Evolutionary conservation across 768 basidiomycete genomes (phyloP).

Genomic region (Mycena galericulata): DNA sequence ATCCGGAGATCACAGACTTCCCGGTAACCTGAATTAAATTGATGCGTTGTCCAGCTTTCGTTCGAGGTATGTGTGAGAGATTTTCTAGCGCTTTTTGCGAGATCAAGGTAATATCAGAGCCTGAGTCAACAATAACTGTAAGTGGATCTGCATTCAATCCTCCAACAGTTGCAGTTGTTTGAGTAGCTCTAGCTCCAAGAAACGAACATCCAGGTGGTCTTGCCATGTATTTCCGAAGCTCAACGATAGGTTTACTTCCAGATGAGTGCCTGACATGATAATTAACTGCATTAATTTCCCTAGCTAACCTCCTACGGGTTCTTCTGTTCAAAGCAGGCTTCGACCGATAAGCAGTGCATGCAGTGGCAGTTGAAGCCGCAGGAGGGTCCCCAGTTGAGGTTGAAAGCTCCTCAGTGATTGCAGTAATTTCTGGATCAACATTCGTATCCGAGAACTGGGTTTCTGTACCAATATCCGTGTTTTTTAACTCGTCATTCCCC

Average conservation of each 20-base stretch:
- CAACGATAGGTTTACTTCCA: conserved; percentile 8
- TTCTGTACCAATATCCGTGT: no score
- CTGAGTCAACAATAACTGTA: no score
- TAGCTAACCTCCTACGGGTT: not conserved
- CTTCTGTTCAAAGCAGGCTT: conserved; percentile 7
- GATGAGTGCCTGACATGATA: not conserved
- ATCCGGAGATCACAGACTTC: conserved; percentile 43
- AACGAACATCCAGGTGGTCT: conserved; percentile 43
- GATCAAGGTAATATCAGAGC: no score
- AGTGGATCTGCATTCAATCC: no score
- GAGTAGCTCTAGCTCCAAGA: no score
- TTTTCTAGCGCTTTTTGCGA: no score
- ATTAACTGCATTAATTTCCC: conserved; percentile 6
- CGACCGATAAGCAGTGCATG: not conserved
- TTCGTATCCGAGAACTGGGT: no score
- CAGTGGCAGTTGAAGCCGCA: no score
- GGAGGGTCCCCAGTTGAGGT: no score
- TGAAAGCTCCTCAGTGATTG: no score
- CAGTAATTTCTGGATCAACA: no score
- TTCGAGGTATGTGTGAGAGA: conserved; percentile 10
- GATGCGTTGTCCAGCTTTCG: conserved; percentile 38
- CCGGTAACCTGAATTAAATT: conserved; percentile 50
- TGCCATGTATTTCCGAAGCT: conserved; percentile 35
- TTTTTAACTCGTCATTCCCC: not conserved
- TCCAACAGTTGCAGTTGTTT: no score